These are phyloP conservation scores for Bullera alba DNA, from an alignment of 768 basidiomycete genomes.

Conservation along the genomic window DNA sequence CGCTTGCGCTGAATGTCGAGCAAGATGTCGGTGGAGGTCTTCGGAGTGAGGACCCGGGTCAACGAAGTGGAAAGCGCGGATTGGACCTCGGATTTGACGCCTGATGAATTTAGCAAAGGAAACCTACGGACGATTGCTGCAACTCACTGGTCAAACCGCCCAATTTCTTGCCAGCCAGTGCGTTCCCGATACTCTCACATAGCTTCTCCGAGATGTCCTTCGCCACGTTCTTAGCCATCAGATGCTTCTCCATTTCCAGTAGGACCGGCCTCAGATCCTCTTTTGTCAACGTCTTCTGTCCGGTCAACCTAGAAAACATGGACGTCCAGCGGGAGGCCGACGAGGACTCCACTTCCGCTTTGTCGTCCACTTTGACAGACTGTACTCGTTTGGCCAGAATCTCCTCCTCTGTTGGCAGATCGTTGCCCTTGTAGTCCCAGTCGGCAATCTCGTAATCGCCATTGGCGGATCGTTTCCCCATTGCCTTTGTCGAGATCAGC, in stretches of 20 bases:
- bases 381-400: constrained; percentile 35
- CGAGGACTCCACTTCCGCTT: constrained; percentile 6
- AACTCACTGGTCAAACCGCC: constrained; percentile 77
- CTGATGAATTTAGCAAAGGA: constrained; percentile 48
- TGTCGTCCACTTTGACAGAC: constrained; percentile 8
- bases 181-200: constrained; percentile 86
- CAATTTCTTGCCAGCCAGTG: constrained; percentile 80
- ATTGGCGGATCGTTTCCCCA: constrained; percentile 69
- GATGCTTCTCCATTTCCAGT: constrained; percentile 90
- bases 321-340: constrained; percentile 60
- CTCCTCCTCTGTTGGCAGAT: constrained; percentile 41
- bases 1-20: constrained; percentile 86
- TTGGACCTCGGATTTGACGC: constrained; percentile 75
- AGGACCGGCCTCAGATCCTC: constrained; percentile 80
- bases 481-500: constrained; percentile 48
- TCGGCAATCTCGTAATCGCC: constrained; percentile 68
- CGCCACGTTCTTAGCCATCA: constrained; percentile 98
- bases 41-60: constrained; percentile 90
- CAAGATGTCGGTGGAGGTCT: constrained; percentile 91
- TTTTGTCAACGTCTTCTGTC: constrained; percentile 72
- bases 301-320: constrained; percentile 73
- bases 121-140: neutral
- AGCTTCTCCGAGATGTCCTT: constrained; percentile 90
- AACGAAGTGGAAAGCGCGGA: constrained; percentile 74
- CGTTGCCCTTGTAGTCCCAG: constrained; percentile 63